Conservation (phyloP, 768 basidiomycete species). For the Boletus rubropictus region DNA sequence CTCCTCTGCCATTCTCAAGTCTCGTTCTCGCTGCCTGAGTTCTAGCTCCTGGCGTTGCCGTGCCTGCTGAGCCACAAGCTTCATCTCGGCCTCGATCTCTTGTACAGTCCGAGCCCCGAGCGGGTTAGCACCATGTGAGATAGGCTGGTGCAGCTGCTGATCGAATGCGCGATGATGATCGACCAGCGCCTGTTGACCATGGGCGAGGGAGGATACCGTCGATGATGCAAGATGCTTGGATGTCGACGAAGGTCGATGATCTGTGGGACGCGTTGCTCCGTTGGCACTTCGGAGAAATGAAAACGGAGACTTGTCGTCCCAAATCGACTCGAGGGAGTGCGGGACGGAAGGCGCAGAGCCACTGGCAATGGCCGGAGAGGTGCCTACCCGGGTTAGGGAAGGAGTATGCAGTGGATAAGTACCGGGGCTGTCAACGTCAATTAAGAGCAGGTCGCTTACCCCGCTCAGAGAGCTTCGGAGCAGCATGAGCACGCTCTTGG, state of each 20-base stretch:
- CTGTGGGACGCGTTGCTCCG: conserved; percentile 40
- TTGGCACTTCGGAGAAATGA: conserved; percentile 57
- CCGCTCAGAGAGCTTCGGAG: conserved; percentile 22
- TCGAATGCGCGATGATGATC: conserved; percentile 32
- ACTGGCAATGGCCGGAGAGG: conserved; percentile 37
- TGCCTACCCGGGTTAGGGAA: conserved; percentile 14
- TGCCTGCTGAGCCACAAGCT: conserved; percentile 48
- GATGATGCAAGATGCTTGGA: conserved; percentile 21
- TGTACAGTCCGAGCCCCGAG: conserved; percentile 58
- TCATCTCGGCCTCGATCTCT: conserved; percentile 84
- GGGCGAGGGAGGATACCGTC: conserved; percentile 21
- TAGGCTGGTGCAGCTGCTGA: conserved; percentile 35
- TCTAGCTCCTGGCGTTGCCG: conserved; percentile 37
- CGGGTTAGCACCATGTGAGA: conserved; percentile 32
- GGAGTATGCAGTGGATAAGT: conserved; percentile 13
- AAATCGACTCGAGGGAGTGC: conserved; percentile 65
- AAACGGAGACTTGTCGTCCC: conserved; percentile 77
- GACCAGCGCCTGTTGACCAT: conserved; percentile 27
- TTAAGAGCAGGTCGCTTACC: conserved; percentile 21
- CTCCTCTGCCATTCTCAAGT: conserved; percentile 29
- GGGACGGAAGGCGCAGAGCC: conserved; percentile 12
- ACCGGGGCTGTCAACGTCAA: not conserved
- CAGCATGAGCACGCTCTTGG: conserved; percentile 18
- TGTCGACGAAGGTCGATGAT: conserved; percentile 26
- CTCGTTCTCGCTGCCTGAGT: conserved; percentile 45